Base-by-base conservation (phyloP, 2,329 filamentous ascomycete genomes). In the Seiridium unicorne region DNA sequence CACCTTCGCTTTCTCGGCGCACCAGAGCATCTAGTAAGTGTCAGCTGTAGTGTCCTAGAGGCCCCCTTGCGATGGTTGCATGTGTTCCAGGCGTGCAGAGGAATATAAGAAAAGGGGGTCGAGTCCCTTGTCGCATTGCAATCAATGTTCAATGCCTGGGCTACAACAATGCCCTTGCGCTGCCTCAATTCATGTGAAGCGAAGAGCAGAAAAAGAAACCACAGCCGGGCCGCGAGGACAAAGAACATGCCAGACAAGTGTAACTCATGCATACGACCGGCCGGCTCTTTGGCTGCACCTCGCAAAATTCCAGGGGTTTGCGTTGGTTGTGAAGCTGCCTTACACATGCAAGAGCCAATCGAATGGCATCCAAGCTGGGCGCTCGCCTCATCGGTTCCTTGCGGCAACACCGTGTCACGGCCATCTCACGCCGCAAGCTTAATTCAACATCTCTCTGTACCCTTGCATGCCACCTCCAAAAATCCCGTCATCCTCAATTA, bases 401-500 rank as follows among this genome's bases (percentile, higher is more conserved):
- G 65, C 65, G 60, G 61, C 60, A 57, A 60, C 62, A 57, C 58
- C 64, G 66, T 68, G 65, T 65, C 63, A 67, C 66, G 62, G 63
- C 57, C 56, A 57, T 59, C 58, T 60, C 59, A 58, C 60, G 62
- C 63, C 66, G 63, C 67, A 64, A 67, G 64, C 67, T 70, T 71
- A 69, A 69, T 66, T 65, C 63, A 68, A 68, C 66, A 51, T 65
- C 63, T 58, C 62, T 31, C 55, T 8, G 13, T 60, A 54, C 62
- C 58, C 61, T 62, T 60, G 62, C 64, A 64, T 64, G 65, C 65
- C 65, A 70, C 69, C 65, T 60, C 64, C 62, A 62, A 67, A 55
- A 42, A 18, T 34, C 51, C 49, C 18, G 7, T 42, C 13, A 35
- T 53, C 49, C 10, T 35, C 49, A 18, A 13, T 18, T 18, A 9